Evolutionary conservation across 345 rosid species (phyloP).

Genomic region (Turnera subulata): DNA sequence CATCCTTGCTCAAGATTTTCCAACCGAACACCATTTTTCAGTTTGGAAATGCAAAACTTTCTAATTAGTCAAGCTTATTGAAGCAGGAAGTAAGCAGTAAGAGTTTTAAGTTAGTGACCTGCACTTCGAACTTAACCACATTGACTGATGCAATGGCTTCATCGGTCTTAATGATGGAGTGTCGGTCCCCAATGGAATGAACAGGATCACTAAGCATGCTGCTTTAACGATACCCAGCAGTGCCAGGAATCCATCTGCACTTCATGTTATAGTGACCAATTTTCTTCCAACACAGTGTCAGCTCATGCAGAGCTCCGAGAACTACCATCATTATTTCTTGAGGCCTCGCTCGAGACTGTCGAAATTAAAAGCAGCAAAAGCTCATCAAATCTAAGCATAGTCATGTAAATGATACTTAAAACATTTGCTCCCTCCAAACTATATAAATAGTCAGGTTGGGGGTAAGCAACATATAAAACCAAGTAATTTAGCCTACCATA

Average conservation of each 20-base stretch:
- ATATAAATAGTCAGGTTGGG: no score
- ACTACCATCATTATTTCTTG: conserved; percentile 89
- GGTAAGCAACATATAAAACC: no score
- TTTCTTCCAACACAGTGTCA: conserved; percentile 92
- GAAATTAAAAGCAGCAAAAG: conserved; percentile 14
- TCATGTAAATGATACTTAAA: background rate
- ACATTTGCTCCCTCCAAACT: conserved; percentile 5
- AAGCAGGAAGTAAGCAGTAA: no score
- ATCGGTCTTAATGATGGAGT: conserved; percentile 51
- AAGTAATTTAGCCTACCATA: no score
- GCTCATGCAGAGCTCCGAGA: conserved; percentile 73
- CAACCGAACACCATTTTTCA: no score
- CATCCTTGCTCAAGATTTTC: no score
- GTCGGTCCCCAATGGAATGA: conserved; percentile 69
- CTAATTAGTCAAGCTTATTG: no score
- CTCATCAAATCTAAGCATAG: background rate
- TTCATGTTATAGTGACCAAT: conserved; percentile 94
- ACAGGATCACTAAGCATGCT: conserved; percentile 55
- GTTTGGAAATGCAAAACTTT: no score
- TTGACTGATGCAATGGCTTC: conserved; percentile 42
- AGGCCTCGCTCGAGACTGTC: conserved; percentile 85
- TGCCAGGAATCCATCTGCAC: conserved; percentile 79
- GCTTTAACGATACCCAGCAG: conserved; percentile 53
- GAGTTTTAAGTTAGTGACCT: no score
- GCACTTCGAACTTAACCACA: conserved; percentile 86